Percentiles rank a stretch among this genome's conserved stretches.
These are phyloP conservation scores for Metschnikowia borealis DNA, from an alignment of 805 yeast species.

Conservation along the genomic window DNA sequence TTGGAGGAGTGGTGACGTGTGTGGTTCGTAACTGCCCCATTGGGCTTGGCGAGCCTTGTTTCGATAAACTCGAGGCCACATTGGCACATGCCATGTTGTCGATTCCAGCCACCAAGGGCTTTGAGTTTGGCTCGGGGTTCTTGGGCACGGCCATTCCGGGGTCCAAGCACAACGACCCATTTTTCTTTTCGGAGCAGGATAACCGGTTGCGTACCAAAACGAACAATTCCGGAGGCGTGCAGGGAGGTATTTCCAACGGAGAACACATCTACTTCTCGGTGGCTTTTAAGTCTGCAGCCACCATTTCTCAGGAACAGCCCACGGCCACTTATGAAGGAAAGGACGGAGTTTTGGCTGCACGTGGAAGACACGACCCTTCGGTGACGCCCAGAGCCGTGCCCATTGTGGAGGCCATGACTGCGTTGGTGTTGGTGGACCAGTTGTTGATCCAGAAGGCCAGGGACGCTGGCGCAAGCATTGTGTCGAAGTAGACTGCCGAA, in stretches of 20 bases:
- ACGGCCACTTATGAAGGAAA: conserved; percentile 88
- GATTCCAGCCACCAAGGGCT: conserved; percentile 96
- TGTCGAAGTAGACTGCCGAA: conserved; percentile 2
- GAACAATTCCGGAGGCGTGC: conserved; percentile 94
- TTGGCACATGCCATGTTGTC: conserved; percentile 98
- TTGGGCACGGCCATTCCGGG: conserved; percentile 88
- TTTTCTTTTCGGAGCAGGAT: conserved; percentile 54
- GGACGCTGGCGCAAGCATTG: conserved; percentile 32
- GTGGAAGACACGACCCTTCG: conserved; percentile 98
- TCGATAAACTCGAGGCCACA: conserved; percentile 92
- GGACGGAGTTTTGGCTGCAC: conserved; percentile 84
- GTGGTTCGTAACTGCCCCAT: conserved; percentile 90
- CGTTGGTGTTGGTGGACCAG: conserved; percentile 87
- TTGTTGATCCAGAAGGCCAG: conserved; percentile 82
- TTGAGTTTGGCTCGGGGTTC: conserved; percentile 96
- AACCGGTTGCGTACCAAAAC: conserved; percentile 78
- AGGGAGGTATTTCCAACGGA: conserved; percentile 97
- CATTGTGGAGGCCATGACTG: conserved; percentile 97
- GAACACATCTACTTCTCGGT: conserved; percentile 91
- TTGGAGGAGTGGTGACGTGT: conserved; percentile 98
- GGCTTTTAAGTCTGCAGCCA: conserved; percentile 97
- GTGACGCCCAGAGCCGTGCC: conserved; percentile 99
- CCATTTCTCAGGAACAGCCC: conserved; percentile 87
- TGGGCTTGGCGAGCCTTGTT: conserved; percentile 97
- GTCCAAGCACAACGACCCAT: conserved; percentile 89